A percentile compares a stretch with the other conserved stretches of the same genome.
These are phyloP conservation scores for Kwoniella europaea DNA, from an alignment of 768 basidiomycete genomes.

Conservation along the genomic window DNA sequence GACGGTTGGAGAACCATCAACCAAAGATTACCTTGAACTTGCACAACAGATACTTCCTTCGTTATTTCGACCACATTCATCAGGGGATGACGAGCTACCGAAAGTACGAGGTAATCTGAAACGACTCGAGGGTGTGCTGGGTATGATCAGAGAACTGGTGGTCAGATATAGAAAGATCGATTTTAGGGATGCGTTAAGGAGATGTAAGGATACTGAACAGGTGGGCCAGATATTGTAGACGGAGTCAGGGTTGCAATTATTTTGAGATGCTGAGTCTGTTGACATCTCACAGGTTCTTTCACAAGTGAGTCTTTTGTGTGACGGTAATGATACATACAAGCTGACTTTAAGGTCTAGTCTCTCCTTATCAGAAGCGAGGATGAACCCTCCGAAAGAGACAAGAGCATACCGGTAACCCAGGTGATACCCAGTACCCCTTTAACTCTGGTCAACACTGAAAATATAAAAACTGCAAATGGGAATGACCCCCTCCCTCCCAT, in stretches of 20 bases:
- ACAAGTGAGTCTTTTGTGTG: background rate
- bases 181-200: constrained; percentile 18
- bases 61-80: constrained; percentile 7
- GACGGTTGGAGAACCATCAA: constrained; percentile 61
- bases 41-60: constrained; percentile 76
- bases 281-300: background rate
- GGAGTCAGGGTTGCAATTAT: too few species aligned
- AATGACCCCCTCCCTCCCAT: background rate
- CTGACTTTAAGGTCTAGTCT: too few species aligned
- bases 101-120: constrained; percentile 20
- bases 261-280: too few species aligned
- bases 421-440: background rate
- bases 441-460: background rate
- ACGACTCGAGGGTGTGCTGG: constrained; percentile 30
- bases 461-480: background rate
- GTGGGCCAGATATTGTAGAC: background rate
- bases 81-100: constrained; percentile 1
- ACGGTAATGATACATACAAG: too few species aligned
- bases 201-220: background rate
- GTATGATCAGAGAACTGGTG: constrained; percentile 34
- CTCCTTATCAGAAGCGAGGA: too few species aligned
- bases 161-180: constrained; percentile 34
- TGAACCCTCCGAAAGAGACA: too few species aligned
- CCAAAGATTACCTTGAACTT: constrained; percentile 61
- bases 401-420: background rate